Percentiles rank a stretch among this genome's conserved stretches.
phyloP scores from a whole-genome alignment of 1,284 basidiomycete species.

The Vanrija sp. region DNA sequence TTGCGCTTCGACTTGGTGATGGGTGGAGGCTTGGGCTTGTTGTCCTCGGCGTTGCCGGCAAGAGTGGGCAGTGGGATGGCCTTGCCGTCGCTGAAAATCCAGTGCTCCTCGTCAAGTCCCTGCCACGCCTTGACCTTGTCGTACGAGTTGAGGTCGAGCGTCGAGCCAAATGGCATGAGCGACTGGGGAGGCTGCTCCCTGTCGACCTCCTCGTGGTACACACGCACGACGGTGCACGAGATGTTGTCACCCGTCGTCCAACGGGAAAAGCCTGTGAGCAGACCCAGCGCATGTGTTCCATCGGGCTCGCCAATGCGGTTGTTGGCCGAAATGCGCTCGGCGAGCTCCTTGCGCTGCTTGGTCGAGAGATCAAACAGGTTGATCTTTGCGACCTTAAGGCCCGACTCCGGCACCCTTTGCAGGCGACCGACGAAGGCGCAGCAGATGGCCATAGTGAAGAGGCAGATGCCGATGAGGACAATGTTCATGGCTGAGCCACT shows the following conservation, averaged over 20 bases:
- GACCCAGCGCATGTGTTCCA: conserved; percentile 1
- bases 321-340: neutral
- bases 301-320: conserved; percentile 4
- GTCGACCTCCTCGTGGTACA: neutral
- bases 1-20: neutral
- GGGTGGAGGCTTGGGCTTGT: no score
- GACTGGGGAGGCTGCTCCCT: neutral
- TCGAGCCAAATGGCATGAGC: neutral
- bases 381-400: neutral
- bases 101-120: conserved; percentile 5
- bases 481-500: neutral
- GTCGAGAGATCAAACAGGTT: neutral
- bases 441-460: neutral
- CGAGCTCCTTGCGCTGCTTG: neutral
- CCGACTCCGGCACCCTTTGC: neutral
- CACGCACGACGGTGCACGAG: conserved; percentile 6
- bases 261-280: conserved; percentile 5
- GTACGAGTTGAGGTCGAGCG: conserved; percentile 2
- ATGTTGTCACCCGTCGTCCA: conserved; percentile 4
- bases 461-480: neutral
- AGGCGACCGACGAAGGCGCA: neutral
- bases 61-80: neutral
- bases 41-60: no score
- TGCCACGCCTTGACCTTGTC: conserved; percentile 9
- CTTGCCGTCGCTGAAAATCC: neutral